Evolutionary conservation across 805 yeast genomes (phyloP).

Genomic region (Saccharomycopsis sp.): DNA sequence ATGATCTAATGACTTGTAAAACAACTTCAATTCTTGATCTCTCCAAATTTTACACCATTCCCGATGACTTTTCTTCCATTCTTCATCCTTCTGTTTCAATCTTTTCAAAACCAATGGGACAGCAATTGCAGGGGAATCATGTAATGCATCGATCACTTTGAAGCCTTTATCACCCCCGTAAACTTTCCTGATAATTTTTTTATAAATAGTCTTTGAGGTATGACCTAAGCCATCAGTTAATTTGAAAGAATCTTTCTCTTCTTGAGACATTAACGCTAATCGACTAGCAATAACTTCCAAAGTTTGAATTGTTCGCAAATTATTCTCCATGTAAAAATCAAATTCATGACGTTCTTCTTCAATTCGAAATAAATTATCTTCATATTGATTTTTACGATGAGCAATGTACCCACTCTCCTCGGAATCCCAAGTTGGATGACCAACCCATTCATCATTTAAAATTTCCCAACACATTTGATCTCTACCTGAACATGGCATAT

Average conservation of each 20-base stretch:
- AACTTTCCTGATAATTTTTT: slow-evolving; percentile 84
- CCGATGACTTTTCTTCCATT: slow-evolving; percentile 96
- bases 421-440: slow-evolving; percentile 99
- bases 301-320: slow-evolving; percentile 89
- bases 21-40: slow-evolving; percentile 92
- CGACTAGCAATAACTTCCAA: slow-evolving; percentile 92
- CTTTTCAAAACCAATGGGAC: slow-evolving; percentile 90
- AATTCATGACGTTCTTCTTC: slow-evolving; percentile 98
- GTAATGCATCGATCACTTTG: slow-evolving; percentile 93
- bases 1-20: slow-evolving; percentile 90
- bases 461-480: slow-evolving; percentile 99
- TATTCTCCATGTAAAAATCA: slow-evolving; percentile 92
- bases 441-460: slow-evolving; percentile 97
- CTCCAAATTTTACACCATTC: slow-evolving; percentile 99
- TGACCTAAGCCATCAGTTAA: slow-evolving; percentile 93
- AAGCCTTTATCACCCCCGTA: slow-evolving; percentile 93
- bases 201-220: slow-evolving; percentile 83
- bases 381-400: slow-evolving; percentile 97
- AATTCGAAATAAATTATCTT: slow-evolving; percentile 87
- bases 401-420: slow-evolving; percentile 98
- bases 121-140: slow-evolving; percentile 91
- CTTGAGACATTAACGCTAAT: slow-evolving; percentile 85
- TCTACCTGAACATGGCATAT: slow-evolving; percentile 96
- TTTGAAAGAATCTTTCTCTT: slow-evolving; percentile 79
- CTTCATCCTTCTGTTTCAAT: slow-evolving; percentile 95